Percentiles rank a stretch among this genome's conserved stretches.
Evolutionary conservation across 2,329 filamentous ascomycete species (phyloP).

Genomic region (Diaporthe sp.): DNA sequence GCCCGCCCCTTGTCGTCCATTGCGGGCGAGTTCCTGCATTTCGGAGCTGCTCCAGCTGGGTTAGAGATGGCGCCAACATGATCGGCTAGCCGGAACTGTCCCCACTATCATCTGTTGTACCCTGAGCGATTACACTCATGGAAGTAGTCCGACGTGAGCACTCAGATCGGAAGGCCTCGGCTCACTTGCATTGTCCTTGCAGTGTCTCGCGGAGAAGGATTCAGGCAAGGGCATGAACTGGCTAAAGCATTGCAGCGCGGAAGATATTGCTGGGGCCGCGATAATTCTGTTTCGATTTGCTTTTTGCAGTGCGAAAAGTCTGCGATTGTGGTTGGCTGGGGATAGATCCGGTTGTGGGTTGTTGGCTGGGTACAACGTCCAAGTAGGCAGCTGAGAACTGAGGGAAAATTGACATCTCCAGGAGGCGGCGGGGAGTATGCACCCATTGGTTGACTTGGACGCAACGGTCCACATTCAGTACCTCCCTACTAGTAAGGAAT

Average conservation of each 20-base stretch:
- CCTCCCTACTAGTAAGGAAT: not conserved
- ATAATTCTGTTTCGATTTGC: not conserved
- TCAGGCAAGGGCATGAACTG: not conserved
- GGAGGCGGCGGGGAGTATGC: not conserved
- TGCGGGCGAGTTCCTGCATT: slow-evolving; percentile 13
- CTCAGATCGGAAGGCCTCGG: slow-evolving; percentile 6
- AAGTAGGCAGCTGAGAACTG: slow-evolving; percentile 5
- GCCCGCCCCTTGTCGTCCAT: not conserved
- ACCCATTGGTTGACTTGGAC: not conserved
- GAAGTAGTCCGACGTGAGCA: slow-evolving; percentile 8
- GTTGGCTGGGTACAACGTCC: not conserved
- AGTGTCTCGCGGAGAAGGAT: not conserved
- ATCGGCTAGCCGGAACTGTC: not conserved
- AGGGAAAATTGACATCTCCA: slow-evolving; percentile 18
- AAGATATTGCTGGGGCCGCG: slow-evolving; percentile 9
- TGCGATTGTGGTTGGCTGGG: slow-evolving; percentile 3
- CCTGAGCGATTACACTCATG: not conserved
- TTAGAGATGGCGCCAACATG: not conserved
- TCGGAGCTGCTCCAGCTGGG: slow-evolving; percentile 15
- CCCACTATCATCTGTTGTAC: not conserved
- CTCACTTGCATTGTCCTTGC: slow-evolving; percentile 1
- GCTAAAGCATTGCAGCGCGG: not conserved
- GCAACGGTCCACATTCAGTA: slow-evolving; percentile 9
- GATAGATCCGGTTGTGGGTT: slow-evolving; percentile 1
- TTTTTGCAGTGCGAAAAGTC: not conserved